Conservation (phyloP, 768 basidiomycete species). For the Auricularia cornea region DNA sequence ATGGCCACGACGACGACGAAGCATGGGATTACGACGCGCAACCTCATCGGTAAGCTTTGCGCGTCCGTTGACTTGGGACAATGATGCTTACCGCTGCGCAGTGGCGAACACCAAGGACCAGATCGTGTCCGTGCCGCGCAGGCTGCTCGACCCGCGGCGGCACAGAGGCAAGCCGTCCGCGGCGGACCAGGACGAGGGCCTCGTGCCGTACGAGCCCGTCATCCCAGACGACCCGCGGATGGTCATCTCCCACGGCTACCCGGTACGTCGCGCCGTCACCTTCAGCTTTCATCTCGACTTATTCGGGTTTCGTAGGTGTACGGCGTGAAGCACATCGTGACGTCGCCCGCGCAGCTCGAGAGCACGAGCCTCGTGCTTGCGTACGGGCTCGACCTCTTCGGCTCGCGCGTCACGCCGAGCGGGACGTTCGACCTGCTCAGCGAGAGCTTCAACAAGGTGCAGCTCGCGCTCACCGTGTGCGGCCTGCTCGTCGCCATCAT, state of each 20-base stretch:
- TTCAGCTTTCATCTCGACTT: not conserved
- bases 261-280: constrained; percentile 29
- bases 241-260: constrained; percentile 47
- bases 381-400: constrained; percentile 84
- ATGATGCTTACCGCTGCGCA: constrained; percentile 21
- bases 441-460: constrained; percentile 88
- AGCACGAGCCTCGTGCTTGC: constrained; percentile 85
- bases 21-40: constrained; percentile 80
- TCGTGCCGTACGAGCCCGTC: constrained; percentile 77
- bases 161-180: constrained; percentile 67
- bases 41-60: constrained; percentile 64
- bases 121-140: constrained; percentile 63
- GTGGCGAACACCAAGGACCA: constrained; percentile 72
- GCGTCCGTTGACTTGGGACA: not conserved
- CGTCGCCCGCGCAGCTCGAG: constrained; percentile 80
- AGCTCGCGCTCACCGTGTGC: constrained; percentile 74
- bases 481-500: constrained; percentile 68
- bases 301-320: constrained; percentile 45
- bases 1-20: constrained; percentile 73
- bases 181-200: constrained; percentile 76
- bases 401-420: constrained; percentile 76
- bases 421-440: constrained; percentile 88
- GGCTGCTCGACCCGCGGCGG: constrained; percentile 74
- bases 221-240: constrained; percentile 59
- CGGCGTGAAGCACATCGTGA: constrained; percentile 57